Evolutionary conservation across 148 eudicot species (phyloP).

Genomic region (Persicaria maculosa): DNA sequence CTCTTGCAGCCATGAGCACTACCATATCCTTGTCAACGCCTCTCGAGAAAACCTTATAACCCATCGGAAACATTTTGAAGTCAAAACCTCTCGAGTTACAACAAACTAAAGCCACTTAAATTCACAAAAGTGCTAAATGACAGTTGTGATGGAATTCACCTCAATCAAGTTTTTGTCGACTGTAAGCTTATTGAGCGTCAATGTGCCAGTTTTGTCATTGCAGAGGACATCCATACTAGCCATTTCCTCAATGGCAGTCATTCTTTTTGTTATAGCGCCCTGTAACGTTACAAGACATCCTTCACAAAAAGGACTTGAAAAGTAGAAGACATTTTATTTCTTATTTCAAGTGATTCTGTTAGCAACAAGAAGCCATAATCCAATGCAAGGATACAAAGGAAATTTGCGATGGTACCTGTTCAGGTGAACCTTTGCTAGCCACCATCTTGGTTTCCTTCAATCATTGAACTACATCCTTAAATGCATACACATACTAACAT

Average conservation of each 20-base stretch:
- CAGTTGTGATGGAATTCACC: neutral
- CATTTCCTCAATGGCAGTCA: conserved; percentile 47
- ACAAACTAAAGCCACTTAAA: neutral
- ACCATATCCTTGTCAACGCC: conserved; percentile 44
- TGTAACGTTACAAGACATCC: neutral
- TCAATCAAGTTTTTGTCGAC: conserved; percentile 19
- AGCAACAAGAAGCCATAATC: too few species aligned
- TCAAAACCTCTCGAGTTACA: too few species aligned
- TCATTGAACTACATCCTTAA: neutral
- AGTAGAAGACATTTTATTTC: too few species aligned
- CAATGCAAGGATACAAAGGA: too few species aligned
- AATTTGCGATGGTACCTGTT: conserved; percentile 21
- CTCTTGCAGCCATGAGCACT: conserved; percentile 65
- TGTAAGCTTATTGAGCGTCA: conserved; percentile 34
- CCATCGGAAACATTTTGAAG: neutral
- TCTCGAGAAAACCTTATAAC: conserved; percentile 34
- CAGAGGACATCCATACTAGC: conserved; percentile 45
- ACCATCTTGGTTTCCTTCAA: conserved; percentile 18
- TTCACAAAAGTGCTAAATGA: neutral
- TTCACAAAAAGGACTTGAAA: neutral
- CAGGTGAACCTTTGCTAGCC: conserved; percentile 55
- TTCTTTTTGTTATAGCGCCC: conserved; percentile 27
- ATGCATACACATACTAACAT: conserved; percentile 25
- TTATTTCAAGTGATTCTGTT: too few species aligned
- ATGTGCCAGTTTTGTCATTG: conserved; percentile 40